Conservation (phyloP, 1,284 basidiomycete species). For the Inonotus hispidus region DNA sequence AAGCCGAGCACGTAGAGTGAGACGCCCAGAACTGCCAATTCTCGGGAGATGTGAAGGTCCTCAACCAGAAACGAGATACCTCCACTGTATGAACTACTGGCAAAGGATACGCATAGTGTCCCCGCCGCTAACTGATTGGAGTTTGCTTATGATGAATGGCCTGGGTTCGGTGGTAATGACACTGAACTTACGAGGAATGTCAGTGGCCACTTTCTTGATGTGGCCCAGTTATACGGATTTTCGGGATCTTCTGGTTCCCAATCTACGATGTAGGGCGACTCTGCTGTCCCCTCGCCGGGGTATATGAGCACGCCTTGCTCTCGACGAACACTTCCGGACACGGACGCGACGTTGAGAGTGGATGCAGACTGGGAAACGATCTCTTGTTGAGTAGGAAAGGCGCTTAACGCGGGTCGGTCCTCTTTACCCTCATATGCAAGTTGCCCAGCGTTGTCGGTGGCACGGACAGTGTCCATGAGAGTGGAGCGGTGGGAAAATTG, state of each 20-base stretch:
- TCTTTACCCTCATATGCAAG: too few species aligned
- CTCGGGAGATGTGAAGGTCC: constrained; percentile 45
- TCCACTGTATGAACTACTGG: constrained; percentile 54
- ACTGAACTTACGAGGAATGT: constrained; percentile 44
- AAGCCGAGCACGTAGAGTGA: constrained; percentile 53
- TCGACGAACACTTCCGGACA: not conserved
- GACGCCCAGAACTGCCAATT: constrained; percentile 55
- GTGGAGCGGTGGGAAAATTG: not conserved
- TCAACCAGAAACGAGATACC: constrained; percentile 43
- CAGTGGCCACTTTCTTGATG: constrained; percentile 44
- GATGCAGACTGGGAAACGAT: not conserved
- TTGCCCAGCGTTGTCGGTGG: not conserved
- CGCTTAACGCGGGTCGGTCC: too few species aligned
- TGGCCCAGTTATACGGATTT: constrained; percentile 62
- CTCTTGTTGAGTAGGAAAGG: too few species aligned
- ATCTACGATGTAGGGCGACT: constrained; percentile 51
- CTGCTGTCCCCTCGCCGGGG: constrained; percentile 39
- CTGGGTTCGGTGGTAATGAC: constrained; percentile 10
- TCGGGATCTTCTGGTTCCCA: constrained; percentile 52
- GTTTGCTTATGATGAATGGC: too few species aligned
- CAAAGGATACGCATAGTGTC: constrained; percentile 60
- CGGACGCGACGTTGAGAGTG: not conserved
- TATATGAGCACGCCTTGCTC: not conserved
- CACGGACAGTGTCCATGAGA: not conserved
- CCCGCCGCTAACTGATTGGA: constrained; percentile 36